Base-by-base conservation (phyloP, 805 yeast genomes). In the Sungouiella blattae region DNA sequence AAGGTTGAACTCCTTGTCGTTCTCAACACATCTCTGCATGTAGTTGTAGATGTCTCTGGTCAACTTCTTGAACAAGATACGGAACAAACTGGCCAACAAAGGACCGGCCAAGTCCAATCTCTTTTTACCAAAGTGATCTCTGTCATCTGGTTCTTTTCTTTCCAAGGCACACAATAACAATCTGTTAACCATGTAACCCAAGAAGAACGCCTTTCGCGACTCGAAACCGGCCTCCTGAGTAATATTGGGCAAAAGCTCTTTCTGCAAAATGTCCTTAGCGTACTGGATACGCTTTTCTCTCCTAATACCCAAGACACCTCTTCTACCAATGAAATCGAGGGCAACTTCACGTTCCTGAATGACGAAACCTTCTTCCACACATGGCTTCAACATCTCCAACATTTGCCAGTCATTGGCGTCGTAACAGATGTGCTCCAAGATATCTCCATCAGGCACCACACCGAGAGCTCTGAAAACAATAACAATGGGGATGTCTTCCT, bases 61-160 rank as follows among this genome's bases (percentile, higher is more conserved):
- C 49, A 93, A 75, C 61, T 93, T 93, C 67, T 87, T 85, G 75
- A 93, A 93, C 42, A 93, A 72, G 57, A 91, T 81, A 64, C 98
- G 78, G 81, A 93, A 93, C 62, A 93, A 78, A 62, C 87, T 87
- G 43, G 98, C 98, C 57, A 93, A 75, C 60, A 93, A 71, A 22
- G 99, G 98, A 55, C 99, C 99, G 32, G 98, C 98, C 64, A 93
- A 78, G 72, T 93, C 99, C 62, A 93, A 78, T 69, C 99, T 82
- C 69, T 93, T 93, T 65, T 89, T 93, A 62, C 99, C 99, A 63
- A 93, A 93, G 68, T 93, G 99, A 71, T 93, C 99, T 76, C 98
- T 87, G 67, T 93, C 99, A 64, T 93, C 99, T 43, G 93, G 95
- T 60, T 91, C 98, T 50, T 89, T 87, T 73, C 99, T 83, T 60